Evolutionary conservation across 164 flowering plant species (phyloP), one percentile per base, ranked within the genome.

Genomic region (Berberis thunbergii): DNA sequence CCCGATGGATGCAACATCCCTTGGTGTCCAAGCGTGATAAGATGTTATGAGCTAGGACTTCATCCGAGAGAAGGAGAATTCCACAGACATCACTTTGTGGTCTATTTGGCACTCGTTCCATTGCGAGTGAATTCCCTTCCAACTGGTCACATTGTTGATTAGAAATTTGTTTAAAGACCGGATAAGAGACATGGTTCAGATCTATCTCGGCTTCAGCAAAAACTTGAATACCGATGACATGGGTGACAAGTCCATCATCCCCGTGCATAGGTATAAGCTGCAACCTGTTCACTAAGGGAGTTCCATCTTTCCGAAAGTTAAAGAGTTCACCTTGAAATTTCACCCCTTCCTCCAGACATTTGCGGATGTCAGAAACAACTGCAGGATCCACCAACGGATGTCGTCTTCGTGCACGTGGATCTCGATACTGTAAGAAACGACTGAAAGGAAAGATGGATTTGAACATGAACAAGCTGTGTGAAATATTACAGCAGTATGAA

Each of bases 391-490:
- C 98, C 67, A 86, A 70, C 6, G 96, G 90, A 70, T 91, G 97
- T 73, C 97, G 83, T 77, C 96, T 83, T 78, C 87, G 88, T 49
- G 97, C 96, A 80, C 81, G 85, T 56, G 97, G 97, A 9, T 94
- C 96, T 77, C 96, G 75, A 70, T 79, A 88, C 67, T 91, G 96
- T 83, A 91, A 72, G 81, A 91, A 91, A 13, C 96, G 97, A 78
- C 97, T 91, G 90, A 61, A 78, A 26, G 26, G 26, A 26, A 26
- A 26, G 26, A 26, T 26, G 26, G 26, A 26, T 26, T 26, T 26
- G 26, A 26, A 26, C 26, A 26, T 26, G 26, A 26, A 26, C 26
- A 26, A 26, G 26, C 26, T 26, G 26, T 26, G 26, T 26, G 26
- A 26, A 26, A 26, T 26, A 26, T 26, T 26, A 26, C 26, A 26